phyloP scores from a whole-genome alignment of 2,329 filamentous ascomycete genomes.

The Colletotrichum sp. region DNA sequence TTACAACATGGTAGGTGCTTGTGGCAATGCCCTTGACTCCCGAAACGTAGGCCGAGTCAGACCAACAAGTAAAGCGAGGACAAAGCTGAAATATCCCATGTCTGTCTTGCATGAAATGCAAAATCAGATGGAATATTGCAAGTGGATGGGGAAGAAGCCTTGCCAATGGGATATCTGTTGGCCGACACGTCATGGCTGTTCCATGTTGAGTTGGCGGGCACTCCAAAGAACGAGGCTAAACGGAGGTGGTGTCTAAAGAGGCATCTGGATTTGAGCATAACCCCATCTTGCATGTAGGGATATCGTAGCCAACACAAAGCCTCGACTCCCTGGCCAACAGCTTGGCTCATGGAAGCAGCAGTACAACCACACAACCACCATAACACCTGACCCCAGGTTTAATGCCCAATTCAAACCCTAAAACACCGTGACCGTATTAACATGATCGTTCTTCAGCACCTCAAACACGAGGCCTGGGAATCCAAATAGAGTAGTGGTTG shows the following conservation, averaged over 20 bases:
- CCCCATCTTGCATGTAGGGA: conserved; percentile 5
- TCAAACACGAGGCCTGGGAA: conserved; percentile 96
- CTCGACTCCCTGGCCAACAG: conserved; percentile 1
- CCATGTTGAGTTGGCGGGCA: conserved; percentile 13
- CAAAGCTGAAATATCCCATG: conserved; percentile 20
- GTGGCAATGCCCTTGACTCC: conserved; percentile 14
- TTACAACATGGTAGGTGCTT: conserved; percentile 22
- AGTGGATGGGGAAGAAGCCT: conserved; percentile 1
- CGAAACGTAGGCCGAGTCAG: conserved; percentile 19
- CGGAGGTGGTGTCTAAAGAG: neutral
- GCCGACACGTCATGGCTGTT: conserved; percentile 16
- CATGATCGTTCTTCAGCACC: conserved; percentile 88
- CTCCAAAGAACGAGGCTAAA: conserved; percentile 2
- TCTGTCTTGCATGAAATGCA: conserved; percentile 11
- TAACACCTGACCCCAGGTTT: conserved; percentile 1
- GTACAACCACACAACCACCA: neutral
- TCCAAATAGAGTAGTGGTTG: conserved; percentile 84
- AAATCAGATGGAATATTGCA: conserved; percentile 18
- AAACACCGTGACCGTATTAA: conserved; percentile 90
- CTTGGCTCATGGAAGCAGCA: neutral
- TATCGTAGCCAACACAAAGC: conserved; percentile 10
- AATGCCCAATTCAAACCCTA: conserved; percentile 40
- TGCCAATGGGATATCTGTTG: neutral
- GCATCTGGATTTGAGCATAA: conserved; percentile 16
- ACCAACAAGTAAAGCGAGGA: conserved; percentile 13